Conservation (phyloP, 2,329 filamentous ascomycete genomes). For the Aspergillus spinulosporus region DNA sequence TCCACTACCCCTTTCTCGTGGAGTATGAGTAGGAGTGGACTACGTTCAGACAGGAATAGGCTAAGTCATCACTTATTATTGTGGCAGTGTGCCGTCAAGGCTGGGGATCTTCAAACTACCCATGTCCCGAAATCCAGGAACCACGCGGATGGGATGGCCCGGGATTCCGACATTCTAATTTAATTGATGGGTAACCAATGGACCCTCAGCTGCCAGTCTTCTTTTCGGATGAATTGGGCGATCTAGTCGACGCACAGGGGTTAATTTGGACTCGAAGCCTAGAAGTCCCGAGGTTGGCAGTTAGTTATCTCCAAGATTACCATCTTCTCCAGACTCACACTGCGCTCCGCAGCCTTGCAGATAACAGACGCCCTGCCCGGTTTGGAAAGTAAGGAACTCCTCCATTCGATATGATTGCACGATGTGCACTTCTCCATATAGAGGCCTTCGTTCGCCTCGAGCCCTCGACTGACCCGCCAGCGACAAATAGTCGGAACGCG, state of each 20-base stretch:
- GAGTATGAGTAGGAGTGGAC: neutral
- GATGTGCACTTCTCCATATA: neutral
- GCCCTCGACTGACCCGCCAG: constrained; percentile 2
- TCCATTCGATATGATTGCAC: neutral
- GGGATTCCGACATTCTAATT: constrained; percentile 5
- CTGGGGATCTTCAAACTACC: neutral
- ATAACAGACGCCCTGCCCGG: neutral
- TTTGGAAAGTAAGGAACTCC: neutral
- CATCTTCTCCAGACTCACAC: neutral
- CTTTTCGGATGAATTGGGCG: neutral
- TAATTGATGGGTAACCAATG: neutral
- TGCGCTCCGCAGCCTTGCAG: neutral
- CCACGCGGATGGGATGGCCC: constrained; percentile 13
- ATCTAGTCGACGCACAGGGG: neutral
- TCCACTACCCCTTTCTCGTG: neutral
- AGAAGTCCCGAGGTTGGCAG: neutral
- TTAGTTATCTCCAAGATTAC: neutral
- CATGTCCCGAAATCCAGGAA: constrained; percentile 4
- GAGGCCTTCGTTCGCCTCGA: neutral
- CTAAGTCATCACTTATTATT: neutral
- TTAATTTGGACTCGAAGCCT: neutral
- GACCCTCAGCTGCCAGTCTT: too few species aligned
- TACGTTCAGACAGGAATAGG: neutral
- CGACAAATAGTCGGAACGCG: constrained; percentile 16
- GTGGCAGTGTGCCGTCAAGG: neutral